These are phyloP conservation scores for Cubamyces lactineus DNA, from an alignment of 768 basidiomycete genomes.

Conservation along the genomic window DNA sequence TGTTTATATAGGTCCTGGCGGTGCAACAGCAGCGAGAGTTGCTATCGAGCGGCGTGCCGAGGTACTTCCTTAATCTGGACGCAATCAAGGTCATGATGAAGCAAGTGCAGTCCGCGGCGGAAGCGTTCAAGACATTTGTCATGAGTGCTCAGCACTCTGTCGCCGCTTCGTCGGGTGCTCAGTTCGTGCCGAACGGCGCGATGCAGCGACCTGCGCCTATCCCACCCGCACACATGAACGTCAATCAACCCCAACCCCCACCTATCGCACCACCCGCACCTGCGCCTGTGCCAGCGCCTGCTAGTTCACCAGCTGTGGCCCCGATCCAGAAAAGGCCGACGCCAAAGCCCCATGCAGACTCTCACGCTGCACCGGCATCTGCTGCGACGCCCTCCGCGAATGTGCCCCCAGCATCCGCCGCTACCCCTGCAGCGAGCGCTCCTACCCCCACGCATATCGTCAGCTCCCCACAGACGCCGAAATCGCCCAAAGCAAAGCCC, in stretches of 20 bases:
- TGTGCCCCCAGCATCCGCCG: constrained; percentile 30
- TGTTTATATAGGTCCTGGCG: constrained; percentile 29
- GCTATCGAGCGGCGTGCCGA: constrained; percentile 30
- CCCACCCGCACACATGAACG: too few relatives aligned
- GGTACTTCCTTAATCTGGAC: constrained; percentile 39
- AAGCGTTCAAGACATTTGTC: constrained; percentile 38
- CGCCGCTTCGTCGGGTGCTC: background rate
- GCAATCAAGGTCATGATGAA: constrained; percentile 40
- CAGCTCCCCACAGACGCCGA: constrained; percentile 67
- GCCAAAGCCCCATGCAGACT: constrained; percentile 17
- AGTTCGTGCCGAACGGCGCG: constrained; percentile 1
- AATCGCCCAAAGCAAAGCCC: constrained; percentile 67
- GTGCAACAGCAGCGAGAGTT: constrained; percentile 44
- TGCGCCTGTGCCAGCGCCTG: background rate
- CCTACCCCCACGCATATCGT: constrained; percentile 43
- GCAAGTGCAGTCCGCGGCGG: constrained; percentile 47
- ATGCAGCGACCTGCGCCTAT: too few relatives aligned
- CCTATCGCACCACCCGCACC: background rate
- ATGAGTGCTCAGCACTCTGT: background rate
- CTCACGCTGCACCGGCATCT: constrained; percentile 9
- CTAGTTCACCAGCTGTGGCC: constrained; percentile 16
- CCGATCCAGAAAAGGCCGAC: constrained; percentile 26
- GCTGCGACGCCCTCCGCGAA: constrained; percentile 28
- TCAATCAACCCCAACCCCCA: too few relatives aligned
- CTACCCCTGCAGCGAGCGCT: constrained; percentile 55